Evolutionary conservation across 2,329 filamentous ascomycete species (phyloP).

Genomic region (Fusarium sp.): DNA sequence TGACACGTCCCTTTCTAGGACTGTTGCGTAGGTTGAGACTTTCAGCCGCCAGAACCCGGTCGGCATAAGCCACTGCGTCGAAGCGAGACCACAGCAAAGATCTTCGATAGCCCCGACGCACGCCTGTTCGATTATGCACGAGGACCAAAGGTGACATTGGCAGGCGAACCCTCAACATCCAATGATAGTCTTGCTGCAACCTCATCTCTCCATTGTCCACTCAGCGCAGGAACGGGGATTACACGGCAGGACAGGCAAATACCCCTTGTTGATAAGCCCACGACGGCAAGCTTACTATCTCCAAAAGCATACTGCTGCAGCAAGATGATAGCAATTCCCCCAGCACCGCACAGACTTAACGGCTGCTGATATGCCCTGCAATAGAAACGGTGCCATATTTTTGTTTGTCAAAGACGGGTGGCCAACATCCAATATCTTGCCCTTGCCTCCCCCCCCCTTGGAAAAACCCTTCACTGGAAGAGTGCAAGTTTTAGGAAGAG

Average conservation of each 20-base stretch:
- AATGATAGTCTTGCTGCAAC: constrained; percentile 20
- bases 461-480: constrained; percentile 19
- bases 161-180: constrained; percentile 11
- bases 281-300: constrained; percentile 29
- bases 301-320: constrained; percentile 44
- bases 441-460: not conserved
- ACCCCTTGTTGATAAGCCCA: constrained; percentile 19
- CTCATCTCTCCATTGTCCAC: constrained; percentile 24
- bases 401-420: constrained; percentile 29
- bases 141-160: constrained; percentile 13
- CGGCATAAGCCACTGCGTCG: constrained; percentile 26
- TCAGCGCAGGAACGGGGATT: constrained; percentile 25
- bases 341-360: constrained; percentile 36
- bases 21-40: constrained; percentile 8
- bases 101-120: constrained; percentile 33
- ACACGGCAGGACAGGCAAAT: constrained; percentile 20
- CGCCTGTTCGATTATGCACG: constrained; percentile 17
- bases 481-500: constrained; percentile 1
- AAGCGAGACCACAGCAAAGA: constrained; percentile 31
- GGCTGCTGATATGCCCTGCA: constrained; percentile 19
- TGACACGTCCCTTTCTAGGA: constrained; percentile 26
- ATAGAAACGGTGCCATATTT: constrained; percentile 13
- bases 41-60: constrained; percentile 35
- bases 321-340: constrained; percentile 29
- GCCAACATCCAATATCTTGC: constrained; percentile 22